phyloP scores from a whole-genome alignment of 768 basidiomycete species.

The Clitopilus hobsonii region DNA sequence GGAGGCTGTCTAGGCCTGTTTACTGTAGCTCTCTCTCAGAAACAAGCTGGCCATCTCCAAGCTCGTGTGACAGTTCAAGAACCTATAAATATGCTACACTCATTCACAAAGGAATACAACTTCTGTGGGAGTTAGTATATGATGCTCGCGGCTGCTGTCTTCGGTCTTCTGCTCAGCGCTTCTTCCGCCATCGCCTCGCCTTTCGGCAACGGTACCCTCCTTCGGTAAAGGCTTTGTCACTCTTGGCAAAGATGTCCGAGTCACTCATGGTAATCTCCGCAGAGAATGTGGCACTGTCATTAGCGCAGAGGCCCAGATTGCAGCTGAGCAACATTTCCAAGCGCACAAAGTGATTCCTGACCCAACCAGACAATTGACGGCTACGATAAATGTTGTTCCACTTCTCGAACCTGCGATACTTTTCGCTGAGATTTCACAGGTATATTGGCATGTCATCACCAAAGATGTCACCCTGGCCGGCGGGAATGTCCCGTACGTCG shows the following conservation, averaged over 20 bases:
- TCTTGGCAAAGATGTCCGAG: neutral
- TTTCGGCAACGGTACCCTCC: neutral
- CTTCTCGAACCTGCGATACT: neutral
- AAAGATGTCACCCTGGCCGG: slow-evolving; percentile 23
- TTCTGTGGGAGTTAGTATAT: neutral
- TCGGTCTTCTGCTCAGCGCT: slow-evolving; percentile 5
- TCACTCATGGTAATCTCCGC: no score
- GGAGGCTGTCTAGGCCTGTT: neutral
- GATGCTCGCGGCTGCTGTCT: slow-evolving; percentile 4
- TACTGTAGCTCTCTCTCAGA: neutral
- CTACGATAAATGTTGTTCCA: neutral
- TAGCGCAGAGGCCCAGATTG: slow-evolving; percentile 6
- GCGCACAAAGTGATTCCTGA: slow-evolving; percentile 3
- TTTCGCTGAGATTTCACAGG: neutral
- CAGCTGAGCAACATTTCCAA: slow-evolving; percentile 14
- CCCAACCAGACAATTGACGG: neutral
- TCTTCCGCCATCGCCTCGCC: slow-evolving; percentile 2
- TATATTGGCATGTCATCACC: slow-evolving; percentile 29
- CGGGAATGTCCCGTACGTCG: slow-evolving; percentile 37
- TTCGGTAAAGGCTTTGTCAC: neutral
- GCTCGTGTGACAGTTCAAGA: neutral
- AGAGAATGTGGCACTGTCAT: slow-evolving; percentile 11
- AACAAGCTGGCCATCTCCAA: neutral
- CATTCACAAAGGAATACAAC: neutral
- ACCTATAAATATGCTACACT: neutral